Percentiles rank a stretch among this genome's conserved stretches.
These are phyloP conservation scores for Pestalotiopsis fici DNA, from an alignment of 2,329 filamentous ascomycete genomes.

Conservation along the genomic window DNA sequence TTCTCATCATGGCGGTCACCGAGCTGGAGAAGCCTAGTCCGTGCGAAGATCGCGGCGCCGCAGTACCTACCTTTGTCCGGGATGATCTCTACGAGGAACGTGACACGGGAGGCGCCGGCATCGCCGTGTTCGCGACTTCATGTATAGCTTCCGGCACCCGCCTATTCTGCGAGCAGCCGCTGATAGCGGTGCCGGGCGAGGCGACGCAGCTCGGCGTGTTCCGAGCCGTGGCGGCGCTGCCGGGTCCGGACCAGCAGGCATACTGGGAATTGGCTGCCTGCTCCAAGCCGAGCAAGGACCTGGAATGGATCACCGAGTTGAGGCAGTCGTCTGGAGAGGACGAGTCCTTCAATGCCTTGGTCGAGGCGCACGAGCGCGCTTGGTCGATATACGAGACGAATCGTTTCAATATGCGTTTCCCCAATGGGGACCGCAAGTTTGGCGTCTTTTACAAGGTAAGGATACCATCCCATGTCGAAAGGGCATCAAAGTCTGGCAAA, in stretches of 20 bases:
- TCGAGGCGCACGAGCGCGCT: conserved; percentile 1
- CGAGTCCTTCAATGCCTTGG: conserved; percentile 3
- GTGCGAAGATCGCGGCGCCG: background rate
- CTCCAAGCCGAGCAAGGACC: conserved; percentile 2
- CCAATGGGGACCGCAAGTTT: background rate
- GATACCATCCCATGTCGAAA: background rate
- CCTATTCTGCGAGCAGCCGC: conserved; percentile 1
- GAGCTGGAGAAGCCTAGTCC: background rate
- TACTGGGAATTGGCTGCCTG: conserved; percentile 1
- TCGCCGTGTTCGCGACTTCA: background rate
- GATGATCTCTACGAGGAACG: background rate
- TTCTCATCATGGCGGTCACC: background rate
- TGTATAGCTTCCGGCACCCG: background rate
- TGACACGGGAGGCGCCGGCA: background rate
- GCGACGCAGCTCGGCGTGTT: background rate
- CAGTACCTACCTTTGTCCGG: background rate
- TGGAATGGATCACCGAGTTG: conserved; percentile 3
- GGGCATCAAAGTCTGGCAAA: too few relatives aligned
- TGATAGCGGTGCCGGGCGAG: background rate
- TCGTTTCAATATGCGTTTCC: background rate
- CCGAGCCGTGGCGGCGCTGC: background rate
- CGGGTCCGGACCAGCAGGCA: background rate
- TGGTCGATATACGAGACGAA: conserved; percentile 9
- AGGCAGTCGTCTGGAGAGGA: background rate
- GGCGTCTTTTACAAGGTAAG: conserved; percentile 4